Evolutionary conservation across 495 filamentous ascomycete genomes (phyloP), one percentile per base, ranked within the genome.

Genomic region (Aspergillus heteromorphus): DNA sequence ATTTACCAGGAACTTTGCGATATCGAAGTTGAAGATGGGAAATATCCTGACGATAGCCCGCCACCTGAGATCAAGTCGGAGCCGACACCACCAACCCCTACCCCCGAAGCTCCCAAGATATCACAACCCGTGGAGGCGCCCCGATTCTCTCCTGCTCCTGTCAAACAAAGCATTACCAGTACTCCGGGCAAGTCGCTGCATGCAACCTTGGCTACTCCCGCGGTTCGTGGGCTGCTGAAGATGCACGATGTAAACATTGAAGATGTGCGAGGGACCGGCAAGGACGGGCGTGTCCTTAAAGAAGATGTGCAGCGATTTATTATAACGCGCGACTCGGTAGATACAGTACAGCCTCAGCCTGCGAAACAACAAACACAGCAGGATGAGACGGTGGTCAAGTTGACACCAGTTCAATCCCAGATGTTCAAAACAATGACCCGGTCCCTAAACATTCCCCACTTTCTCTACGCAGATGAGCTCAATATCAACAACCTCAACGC

Each of bases 371-470:
- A 64, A 53, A 57, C 65, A 11, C 69, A 69, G 18, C 87, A 90
- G 62, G 73, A 76, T 29, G 95, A 97, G 62, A 82, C 81, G 2
- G 67, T 72, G 1, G 71, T 83, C 21, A 73, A 80, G 50, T 73
- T 99, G 17, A 88, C 89, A 4, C 83, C 83, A 21, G 87, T 89
- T 23, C 93, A 97, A 73, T 74, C 79, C 17, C 85, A 89, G 64
- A 99, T 99, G 95, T 97, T 96, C 82, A 96, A 93, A 70, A 82
- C 83, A n/a, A 99, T 99, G 95, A 97, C 92, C 18, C 83, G 83
- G 40, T 95, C 91, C 16, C 77, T 99, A 57, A 81, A 62, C 43
- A 97, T 92, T 56, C 95, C 93, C 0, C 95, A 97, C 69, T 95
- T 99, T 68, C 81, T 96, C 45, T 99, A 90, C 69, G 84, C 89